phyloP scores from a whole-genome alignment of 805 yeast species.

The Candida alai region DNA sequence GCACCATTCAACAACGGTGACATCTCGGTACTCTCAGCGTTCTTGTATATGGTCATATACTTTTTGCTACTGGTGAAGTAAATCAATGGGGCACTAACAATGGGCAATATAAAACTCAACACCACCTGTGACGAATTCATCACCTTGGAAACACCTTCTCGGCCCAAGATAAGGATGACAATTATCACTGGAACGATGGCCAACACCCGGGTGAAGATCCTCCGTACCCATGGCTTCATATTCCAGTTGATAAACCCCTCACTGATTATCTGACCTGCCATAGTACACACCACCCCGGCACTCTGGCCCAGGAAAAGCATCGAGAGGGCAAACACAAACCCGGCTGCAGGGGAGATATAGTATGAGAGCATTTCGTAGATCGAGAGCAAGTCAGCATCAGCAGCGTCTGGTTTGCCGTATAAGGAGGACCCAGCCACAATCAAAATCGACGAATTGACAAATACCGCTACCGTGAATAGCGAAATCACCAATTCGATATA shows the following conservation, averaged over 20 bases:
- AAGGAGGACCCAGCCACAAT: constrained; percentile 44
- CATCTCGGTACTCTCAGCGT: no score
- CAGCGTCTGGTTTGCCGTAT: constrained; percentile 42
- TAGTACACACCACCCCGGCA: constrained; percentile 47
- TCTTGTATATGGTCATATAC: constrained; percentile 36
- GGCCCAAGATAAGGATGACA: constrained; percentile 35
- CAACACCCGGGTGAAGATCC: constrained; percentile 37
- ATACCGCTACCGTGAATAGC: constrained; percentile 39
- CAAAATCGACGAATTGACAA: constrained; percentile 42
- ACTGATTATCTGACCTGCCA: constrained; percentile 46
- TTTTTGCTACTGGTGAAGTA: constrained; percentile 39
- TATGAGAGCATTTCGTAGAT: constrained; percentile 42
- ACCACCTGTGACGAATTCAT: constrained; percentile 45
- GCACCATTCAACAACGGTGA: constrained; percentile 13
- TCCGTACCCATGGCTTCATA: constrained; percentile 40
- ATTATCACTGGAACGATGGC: constrained; percentile 41
- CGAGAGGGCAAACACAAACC: constrained; percentile 41
- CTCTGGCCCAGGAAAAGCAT: constrained; percentile 46
- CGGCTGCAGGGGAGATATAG: constrained; percentile 44
- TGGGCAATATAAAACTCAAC: constrained; percentile 40
- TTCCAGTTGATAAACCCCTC: constrained; percentile 47
- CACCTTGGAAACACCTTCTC: constrained; percentile 42
- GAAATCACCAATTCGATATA: constrained; percentile 39
- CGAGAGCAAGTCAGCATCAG: constrained; percentile 42
- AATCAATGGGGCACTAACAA: constrained; percentile 43